phyloP scores from a whole-genome alignment of 23 red algal genomes.

The Gracilaria caudata region DNA sequence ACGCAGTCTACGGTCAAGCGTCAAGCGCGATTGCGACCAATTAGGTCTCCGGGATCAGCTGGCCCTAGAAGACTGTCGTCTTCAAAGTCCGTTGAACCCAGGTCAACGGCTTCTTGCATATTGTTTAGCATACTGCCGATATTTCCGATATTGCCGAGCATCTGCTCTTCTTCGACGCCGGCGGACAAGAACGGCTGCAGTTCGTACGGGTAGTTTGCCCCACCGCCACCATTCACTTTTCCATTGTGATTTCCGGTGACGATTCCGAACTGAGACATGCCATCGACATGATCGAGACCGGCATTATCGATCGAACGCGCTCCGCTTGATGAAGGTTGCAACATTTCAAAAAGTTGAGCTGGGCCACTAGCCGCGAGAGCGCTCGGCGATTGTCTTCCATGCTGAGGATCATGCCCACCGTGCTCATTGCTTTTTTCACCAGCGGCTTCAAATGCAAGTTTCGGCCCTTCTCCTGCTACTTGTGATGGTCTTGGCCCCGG shows the following conservation, averaged over 20 bases:
- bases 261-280: constrained; percentile 24
- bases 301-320: constrained; percentile 7
- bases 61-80: constrained; percentile 54
- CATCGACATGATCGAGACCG: constrained; percentile 29
- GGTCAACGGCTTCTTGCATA: constrained; percentile 37
- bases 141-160: constrained; percentile 24
- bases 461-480: background rate
- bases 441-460: constrained; percentile 29
- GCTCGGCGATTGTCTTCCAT: constrained; percentile 6
- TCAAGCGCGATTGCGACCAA: constrained; percentile 24
- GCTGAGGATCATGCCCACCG: constrained; percentile 1
- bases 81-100: constrained; percentile 55
- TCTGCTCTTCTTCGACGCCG: constrained; percentile 40
- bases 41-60: constrained; percentile 49
- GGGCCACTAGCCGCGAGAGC: background rate
- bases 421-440: background rate
- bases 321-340: constrained; percentile 8
- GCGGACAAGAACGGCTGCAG: constrained; percentile 25
- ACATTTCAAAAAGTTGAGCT: constrained; percentile 45
- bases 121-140: constrained; percentile 50
- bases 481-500: background rate
- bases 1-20: too few relatives aligned
- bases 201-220: constrained; percentile 47
- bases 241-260: constrained; percentile 29
- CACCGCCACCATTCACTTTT: constrained; percentile 23